Evolutionary conservation across 2,329 filamentous ascomycete species (phyloP).

Genomic region (Penicillium crustosum): DNA sequence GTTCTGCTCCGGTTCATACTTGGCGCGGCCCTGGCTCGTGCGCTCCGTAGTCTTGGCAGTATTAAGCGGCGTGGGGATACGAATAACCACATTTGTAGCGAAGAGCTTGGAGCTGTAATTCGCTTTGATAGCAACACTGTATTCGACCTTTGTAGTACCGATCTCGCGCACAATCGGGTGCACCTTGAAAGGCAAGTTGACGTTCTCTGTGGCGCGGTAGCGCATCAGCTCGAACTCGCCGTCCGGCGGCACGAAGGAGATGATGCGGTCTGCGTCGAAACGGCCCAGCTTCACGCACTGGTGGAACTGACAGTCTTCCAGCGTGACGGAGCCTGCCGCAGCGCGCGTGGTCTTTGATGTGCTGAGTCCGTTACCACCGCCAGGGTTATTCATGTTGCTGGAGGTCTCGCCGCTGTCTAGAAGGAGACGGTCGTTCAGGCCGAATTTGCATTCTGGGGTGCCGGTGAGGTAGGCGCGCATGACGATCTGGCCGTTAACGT

Average conservation of each 20-base stretch:
- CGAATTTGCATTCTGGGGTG: constrained; percentile 98
- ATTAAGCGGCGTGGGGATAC: constrained; percentile 93
- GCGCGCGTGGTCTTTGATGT: constrained; percentile 88
- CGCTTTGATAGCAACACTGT: constrained; percentile 94
- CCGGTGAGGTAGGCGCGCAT: constrained; percentile 98
- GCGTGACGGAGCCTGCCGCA: constrained; percentile 88
- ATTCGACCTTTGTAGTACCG: constrained; percentile 96
- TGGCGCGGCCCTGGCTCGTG: constrained; percentile 93
- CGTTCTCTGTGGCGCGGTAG: constrained; percentile 96
- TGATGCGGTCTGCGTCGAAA: constrained; percentile 94
- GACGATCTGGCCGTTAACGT: constrained; percentile 95
- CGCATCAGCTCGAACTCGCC: constrained; percentile 99
- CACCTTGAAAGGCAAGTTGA: constrained; percentile 97
- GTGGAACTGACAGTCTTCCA: constrained; percentile 98
- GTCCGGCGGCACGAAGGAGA: constrained; percentile 94
- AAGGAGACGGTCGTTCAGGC: constrained; percentile 89
- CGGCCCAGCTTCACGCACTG: constrained; percentile 97
- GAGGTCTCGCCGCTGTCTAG: constrained; percentile 74
- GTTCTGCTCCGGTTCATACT: constrained; percentile 97
- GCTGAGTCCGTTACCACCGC: constrained; percentile 61
- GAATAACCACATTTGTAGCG: constrained; percentile 91
- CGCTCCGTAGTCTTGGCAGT: constrained; percentile 91
- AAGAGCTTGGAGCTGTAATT: constrained; percentile 97
- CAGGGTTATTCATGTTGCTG: constrained; percentile 30
- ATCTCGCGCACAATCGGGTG: constrained; percentile 98